Percentiles rank a stretch among this genome's conserved stretches.
These are phyloP conservation scores for Dactylellina drechsleri DNA, from an alignment of 2,329 filamentous ascomycete genomes.

Conservation along the genomic window DNA sequence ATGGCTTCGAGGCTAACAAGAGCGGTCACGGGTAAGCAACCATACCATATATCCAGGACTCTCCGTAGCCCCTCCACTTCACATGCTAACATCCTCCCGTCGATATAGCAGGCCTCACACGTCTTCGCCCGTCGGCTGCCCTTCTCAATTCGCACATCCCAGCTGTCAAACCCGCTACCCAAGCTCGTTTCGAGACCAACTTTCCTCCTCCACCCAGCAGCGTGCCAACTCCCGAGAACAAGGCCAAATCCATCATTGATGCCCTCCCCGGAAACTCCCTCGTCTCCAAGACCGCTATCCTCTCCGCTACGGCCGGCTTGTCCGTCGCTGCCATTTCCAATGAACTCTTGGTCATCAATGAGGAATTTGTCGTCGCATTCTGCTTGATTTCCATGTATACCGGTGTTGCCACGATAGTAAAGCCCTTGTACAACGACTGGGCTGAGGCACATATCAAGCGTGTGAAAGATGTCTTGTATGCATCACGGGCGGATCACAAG, in stretches of 20 bases:
- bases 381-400: slow-evolving; percentile 93
- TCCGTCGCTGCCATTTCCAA: slow-evolving; percentile 97
- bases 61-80: slow-evolving; percentile 53
- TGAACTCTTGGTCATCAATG: slow-evolving; percentile 99
- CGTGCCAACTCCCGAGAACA: slow-evolving; percentile 89
- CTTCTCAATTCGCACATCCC: slow-evolving; percentile 79
- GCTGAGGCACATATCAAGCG: slow-evolving; percentile 87
- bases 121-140: slow-evolving; percentile 78
- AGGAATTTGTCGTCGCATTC: slow-evolving; percentile 95
- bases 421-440: slow-evolving; percentile 91
- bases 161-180: slow-evolving; percentile 75
- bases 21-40: slow-evolving; percentile 43
- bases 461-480: slow-evolving; percentile 94
- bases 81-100: slow-evolving; percentile 56
- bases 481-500: slow-evolving; percentile 92
- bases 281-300: slow-evolving; percentile 94
- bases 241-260: slow-evolving; percentile 95
- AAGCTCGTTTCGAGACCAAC: slow-evolving; percentile 72
- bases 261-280: slow-evolving; percentile 90
- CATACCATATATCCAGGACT: slow-evolving; percentile 3
- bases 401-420: slow-evolving; percentile 90
- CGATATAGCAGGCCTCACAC: slow-evolving; percentile 77
- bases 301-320: slow-evolving; percentile 89
- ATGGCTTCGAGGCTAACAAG: slow-evolving; percentile 55
- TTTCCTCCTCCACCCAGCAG: slow-evolving; percentile 73